Conservation (phyloP, 306 rosid genomes). For the Herpetospermum pedunculosum region DNA sequence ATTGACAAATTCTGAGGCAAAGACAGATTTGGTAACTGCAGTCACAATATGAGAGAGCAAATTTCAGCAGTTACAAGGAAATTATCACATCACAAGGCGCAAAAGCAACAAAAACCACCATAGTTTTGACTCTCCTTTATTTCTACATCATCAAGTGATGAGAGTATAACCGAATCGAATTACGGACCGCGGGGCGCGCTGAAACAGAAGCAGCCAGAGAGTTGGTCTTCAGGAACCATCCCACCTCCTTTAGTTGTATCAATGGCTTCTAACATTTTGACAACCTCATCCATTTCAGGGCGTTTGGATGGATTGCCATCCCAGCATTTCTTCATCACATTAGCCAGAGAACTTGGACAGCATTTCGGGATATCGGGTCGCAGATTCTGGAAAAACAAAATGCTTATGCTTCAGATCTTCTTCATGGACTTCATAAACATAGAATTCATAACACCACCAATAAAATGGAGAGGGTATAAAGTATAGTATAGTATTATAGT, state of each 20-base stretch:
- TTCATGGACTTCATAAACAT: background rate
- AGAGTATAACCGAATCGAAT: constrained; percentile 3
- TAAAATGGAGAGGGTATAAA: background rate
- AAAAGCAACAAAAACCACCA: constrained; percentile 3
- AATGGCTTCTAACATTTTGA: constrained; percentile 52
- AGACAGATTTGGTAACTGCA: background rate
- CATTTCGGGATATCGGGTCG: constrained; percentile 54
- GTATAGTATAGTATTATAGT: too few relatives aligned
- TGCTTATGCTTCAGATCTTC: background rate
- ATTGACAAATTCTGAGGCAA: background rate
- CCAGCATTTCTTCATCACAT: constrained; percentile 54
- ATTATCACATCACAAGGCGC: background rate
- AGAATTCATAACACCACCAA: background rate
- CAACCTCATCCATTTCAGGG: constrained; percentile 59
- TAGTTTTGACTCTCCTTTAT: constrained; percentile 1
- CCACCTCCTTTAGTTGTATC: constrained; percentile 70
- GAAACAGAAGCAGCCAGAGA: constrained; percentile 36
- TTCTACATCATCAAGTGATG: background rate
- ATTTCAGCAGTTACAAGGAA: background rate
- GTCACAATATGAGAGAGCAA: background rate
- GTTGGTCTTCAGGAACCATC: constrained; percentile 46
- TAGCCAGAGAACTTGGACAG: constrained; percentile 47
- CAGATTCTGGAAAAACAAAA: constrained; percentile 34
- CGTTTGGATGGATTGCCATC: constrained; percentile 44
- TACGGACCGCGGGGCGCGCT: constrained; percentile 43